These are phyloP conservation scores for Taphrina betulina DNA, from an alignment of 1,139 yeast species.

Conservation along the genomic window DNA sequence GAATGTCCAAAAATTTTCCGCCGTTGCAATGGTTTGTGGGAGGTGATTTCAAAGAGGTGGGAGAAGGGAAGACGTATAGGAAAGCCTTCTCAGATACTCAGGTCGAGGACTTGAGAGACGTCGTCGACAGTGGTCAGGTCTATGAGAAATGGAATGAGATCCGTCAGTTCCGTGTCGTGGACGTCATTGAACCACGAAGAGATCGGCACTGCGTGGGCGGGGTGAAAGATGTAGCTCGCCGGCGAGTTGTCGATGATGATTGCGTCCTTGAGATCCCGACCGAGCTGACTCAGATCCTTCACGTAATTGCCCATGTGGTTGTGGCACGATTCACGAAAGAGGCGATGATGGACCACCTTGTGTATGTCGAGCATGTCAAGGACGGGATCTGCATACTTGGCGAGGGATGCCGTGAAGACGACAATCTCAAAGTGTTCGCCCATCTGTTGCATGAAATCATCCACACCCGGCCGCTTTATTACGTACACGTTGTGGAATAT, in stretches of 20 bases:
- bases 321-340: conserved; percentile 82
- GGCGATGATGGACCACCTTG: conserved; percentile 78
- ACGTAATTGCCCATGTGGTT: conserved; percentile 89
- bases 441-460: conserved; percentile 78
- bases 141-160: conserved; percentile 83
- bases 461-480: conserved; percentile 96
- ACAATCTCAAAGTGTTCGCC: conserved; percentile 91
- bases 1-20: too few species aligned
- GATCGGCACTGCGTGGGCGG: conserved; percentile 97
- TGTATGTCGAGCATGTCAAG: conserved; percentile 78
- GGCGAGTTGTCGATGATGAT: conserved; percentile 96
- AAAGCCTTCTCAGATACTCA: conserved; percentile 25
- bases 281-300: conserved; percentile 88
- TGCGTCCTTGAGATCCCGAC: conserved; percentile 80
- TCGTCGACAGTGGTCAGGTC: conserved; percentile 76
- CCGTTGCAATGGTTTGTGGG: too few species aligned
- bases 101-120: conserved; percentile 75
- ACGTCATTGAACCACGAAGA: conserved; percentile 98
- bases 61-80: too few species aligned
- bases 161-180: conserved; percentile 91
- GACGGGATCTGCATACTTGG: conserved; percentile 93
- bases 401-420: conserved; percentile 92
- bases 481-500: conserved; percentile 93
- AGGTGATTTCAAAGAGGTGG: too few species aligned
- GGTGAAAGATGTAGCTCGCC: conserved; percentile 93